phyloP scores from a whole-genome alignment of 768 basidiomycete genomes.

The Lepiota venenata region DNA sequence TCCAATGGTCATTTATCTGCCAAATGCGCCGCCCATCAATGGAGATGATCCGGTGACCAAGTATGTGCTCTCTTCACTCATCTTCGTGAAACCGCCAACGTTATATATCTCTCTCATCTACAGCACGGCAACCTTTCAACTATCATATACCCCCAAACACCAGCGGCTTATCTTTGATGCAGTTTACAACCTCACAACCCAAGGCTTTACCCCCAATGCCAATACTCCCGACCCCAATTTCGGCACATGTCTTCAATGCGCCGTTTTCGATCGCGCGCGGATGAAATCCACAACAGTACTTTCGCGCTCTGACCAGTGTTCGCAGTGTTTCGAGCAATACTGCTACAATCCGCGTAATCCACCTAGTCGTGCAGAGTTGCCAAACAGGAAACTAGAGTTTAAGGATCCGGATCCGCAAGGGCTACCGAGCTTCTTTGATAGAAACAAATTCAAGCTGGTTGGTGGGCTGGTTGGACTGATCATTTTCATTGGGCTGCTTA shows the following conservation, averaged over 20 bases:
- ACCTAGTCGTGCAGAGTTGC: slow-evolving; percentile 40
- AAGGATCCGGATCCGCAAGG: slow-evolving; percentile 55
- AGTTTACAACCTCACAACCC: slow-evolving; percentile 49
- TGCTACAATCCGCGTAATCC: slow-evolving; percentile 48
- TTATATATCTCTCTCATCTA: slow-evolving; percentile 6
- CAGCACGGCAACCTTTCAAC: slow-evolving; percentile 55
- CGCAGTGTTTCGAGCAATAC: slow-evolving; percentile 50
- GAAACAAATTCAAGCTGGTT: slow-evolving; percentile 44
- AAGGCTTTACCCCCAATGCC: slow-evolving; percentile 59
- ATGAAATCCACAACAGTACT: slow-evolving; percentile 30
- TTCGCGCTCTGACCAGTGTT: slow-evolving; percentile 37
- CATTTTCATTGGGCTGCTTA: slow-evolving; percentile 33
- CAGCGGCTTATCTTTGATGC: slow-evolving; percentile 59
- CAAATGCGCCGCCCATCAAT: slow-evolving; percentile 68
- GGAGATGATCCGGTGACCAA: slow-evolving; percentile 64
- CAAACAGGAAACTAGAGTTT: slow-evolving; percentile 41
- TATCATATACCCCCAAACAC: slow-evolving; percentile 56
- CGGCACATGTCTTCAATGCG: slow-evolving; percentile 67
- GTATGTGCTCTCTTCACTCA: slow-evolving; percentile 29
- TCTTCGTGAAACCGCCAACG: not conserved
- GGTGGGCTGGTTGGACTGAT: slow-evolving; percentile 43
- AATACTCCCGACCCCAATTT: slow-evolving; percentile 60
- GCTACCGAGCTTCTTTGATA: slow-evolving; percentile 37
- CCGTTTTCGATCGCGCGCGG: slow-evolving; percentile 52
- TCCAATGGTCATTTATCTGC: slow-evolving; percentile 72